phyloP scores from a whole-genome alignment of 352 stramenopile genomes.

The Peronospora tabacina region DNA sequence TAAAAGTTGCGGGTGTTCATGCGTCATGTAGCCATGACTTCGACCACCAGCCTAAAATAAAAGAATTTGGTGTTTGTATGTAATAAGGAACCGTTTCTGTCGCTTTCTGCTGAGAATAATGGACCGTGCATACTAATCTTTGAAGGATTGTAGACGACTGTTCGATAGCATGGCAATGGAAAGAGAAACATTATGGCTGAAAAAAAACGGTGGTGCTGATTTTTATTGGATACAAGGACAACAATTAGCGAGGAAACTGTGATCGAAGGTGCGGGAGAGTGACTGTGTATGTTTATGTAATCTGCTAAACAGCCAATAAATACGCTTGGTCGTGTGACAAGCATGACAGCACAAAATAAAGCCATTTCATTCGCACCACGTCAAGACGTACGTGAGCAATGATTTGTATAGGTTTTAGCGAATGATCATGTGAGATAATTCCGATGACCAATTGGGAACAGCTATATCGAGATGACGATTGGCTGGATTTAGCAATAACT shows the following conservation, averaged over 20 bases:
- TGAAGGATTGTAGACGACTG: background rate
- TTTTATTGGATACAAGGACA: no score
- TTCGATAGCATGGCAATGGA: no score
- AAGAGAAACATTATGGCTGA: no score
- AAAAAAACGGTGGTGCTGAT: no score
- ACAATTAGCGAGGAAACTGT: no score
- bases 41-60: conserved; percentile 11
- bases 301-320: conserved; percentile 2
- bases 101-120: background rate
- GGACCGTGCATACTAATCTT: background rate
- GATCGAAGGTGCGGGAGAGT: background rate
- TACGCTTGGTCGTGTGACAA: background rate
- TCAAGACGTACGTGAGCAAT: background rate
- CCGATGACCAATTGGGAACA: no score
- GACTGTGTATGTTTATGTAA: background rate
- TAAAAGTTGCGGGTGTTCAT: background rate
- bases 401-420: background rate
- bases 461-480: no score
- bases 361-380: conserved; percentile 21
- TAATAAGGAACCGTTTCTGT: background rate
- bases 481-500: background rate
- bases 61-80: conserved; percentile 15
- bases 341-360: conserved; percentile 9
- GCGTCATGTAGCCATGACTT: conserved; percentile 6
- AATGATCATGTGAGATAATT: background rate